Percentiles rank a stretch among this genome's conserved stretches.
Conservation (phyloP, 1,284 basidiomycete genomes). For the Fomitopsis betulina region DNA sequence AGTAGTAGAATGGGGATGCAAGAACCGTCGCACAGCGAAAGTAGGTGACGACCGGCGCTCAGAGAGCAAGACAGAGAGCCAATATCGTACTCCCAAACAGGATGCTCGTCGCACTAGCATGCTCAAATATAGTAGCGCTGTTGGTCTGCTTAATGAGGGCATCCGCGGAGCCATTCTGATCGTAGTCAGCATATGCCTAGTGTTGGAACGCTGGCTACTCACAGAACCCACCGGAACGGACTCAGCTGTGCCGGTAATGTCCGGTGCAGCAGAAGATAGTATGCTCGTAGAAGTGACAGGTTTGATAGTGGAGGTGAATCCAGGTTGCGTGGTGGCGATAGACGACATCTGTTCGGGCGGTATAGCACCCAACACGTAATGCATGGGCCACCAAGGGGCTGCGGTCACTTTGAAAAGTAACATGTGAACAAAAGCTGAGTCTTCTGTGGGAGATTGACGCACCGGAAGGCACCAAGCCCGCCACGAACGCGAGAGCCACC, state of each 20-base stretch:
- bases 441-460: neutral
- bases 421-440: neutral
- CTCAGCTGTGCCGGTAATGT: neutral
- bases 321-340: neutral
- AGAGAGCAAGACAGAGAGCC: neutral
- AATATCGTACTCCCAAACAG: neutral
- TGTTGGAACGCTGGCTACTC: neutral
- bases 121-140: neutral
- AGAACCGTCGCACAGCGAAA: neutral
- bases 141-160: neutral
- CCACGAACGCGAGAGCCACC: neutral
- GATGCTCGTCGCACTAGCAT: neutral
- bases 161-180: neutral
- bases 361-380: neutral
- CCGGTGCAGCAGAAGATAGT: neutral
- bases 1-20: neutral
- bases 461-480: neutral
- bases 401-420: neutral
- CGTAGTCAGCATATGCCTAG: neutral
- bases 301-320: neutral
- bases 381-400: conserved; percentile 1
- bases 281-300: neutral
- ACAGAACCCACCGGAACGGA: neutral
- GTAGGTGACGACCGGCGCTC: neutral
- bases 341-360: neutral